These are phyloP conservation scores for Nicotiana paniculata DNA, from an alignment of 257 asterid species.

Conservation along the genomic window DNA sequence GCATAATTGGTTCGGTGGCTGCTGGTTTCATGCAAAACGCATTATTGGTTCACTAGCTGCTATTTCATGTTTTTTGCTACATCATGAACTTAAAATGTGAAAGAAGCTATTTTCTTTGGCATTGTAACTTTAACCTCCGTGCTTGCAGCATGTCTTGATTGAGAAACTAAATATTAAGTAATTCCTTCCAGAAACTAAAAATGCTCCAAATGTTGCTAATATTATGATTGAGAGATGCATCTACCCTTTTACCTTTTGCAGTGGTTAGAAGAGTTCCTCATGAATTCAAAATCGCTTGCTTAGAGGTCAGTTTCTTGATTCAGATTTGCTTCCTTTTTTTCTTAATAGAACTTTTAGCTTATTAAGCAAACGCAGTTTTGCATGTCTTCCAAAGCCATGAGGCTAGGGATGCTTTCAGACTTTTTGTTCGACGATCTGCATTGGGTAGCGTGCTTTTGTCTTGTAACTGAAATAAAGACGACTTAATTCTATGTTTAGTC, in stretches of 20 bases:
- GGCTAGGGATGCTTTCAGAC: not conserved
- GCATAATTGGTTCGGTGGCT: not conserved
- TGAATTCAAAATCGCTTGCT: slow-evolving; percentile 75
- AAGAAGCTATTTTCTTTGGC: not conserved
- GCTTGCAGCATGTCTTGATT: not conserved
- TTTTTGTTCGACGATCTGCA: not conserved
- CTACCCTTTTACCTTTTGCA: slow-evolving; percentile 32
- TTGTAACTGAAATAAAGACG: not conserved
- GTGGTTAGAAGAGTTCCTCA: slow-evolving; percentile 88
- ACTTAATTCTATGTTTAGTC: not conserved
- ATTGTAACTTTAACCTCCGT: not conserved
- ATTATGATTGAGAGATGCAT: slow-evolving; percentile 12
- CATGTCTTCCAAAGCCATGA: not conserved
- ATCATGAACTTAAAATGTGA: not conserved
- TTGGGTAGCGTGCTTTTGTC: not conserved
- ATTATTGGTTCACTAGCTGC: not conserved
- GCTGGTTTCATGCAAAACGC: not conserved
- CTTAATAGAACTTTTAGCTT: not conserved
- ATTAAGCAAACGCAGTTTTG: not conserved
- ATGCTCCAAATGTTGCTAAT: not conserved
- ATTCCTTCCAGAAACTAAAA: not conserved
- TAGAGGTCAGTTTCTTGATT: slow-evolving; percentile 47
- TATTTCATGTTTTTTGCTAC: not conserved
- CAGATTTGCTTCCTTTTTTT: not conserved
- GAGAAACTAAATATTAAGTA: not conserved